Evolutionary conservation across 805 yeast species (phyloP).

Genomic region (Millerago galiae): DNA sequence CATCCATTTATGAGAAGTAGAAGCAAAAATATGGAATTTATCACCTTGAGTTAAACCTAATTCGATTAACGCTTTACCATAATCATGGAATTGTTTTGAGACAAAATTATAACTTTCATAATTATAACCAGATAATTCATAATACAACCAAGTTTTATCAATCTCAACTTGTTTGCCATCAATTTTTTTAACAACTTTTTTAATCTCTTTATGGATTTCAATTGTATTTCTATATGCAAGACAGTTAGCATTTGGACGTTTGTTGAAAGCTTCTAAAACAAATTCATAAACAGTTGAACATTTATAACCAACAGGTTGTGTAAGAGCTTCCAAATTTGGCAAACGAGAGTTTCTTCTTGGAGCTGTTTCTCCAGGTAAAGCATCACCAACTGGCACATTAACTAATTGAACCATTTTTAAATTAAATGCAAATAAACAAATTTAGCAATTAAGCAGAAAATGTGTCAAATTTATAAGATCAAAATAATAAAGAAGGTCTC

Average conservation of each 20-base stretch:
- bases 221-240: conserved; percentile 76
- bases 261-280: conserved; percentile 52
- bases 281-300: conserved; percentile 68
- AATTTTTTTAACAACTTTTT: conserved; percentile 63
- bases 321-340: conserved; percentile 38
- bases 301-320: conserved; percentile 57
- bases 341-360: conserved; percentile 62
- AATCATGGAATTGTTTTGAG: conserved; percentile 37
- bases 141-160: conserved; percentile 84
- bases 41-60: conserved; percentile 67
- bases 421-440: background rate
- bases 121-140: conserved; percentile 69
- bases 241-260: conserved; percentile 46
- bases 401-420: conserved; percentile 17
- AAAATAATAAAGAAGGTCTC: too few species aligned
- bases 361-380: conserved; percentile 72
- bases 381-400: conserved; percentile 62
- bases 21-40: conserved; percentile 76
- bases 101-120: conserved; percentile 59
- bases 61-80: conserved; percentile 71
- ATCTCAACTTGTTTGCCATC: conserved; percentile 69
- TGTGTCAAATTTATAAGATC: too few species aligned
- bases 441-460: too few species aligned
- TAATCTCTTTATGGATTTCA: conserved; percentile 71
- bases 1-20: conserved; percentile 89